phyloP scores from a whole-genome alignment of 306 rosid species.

The Cyamopsis tetragonoloba region DNA sequence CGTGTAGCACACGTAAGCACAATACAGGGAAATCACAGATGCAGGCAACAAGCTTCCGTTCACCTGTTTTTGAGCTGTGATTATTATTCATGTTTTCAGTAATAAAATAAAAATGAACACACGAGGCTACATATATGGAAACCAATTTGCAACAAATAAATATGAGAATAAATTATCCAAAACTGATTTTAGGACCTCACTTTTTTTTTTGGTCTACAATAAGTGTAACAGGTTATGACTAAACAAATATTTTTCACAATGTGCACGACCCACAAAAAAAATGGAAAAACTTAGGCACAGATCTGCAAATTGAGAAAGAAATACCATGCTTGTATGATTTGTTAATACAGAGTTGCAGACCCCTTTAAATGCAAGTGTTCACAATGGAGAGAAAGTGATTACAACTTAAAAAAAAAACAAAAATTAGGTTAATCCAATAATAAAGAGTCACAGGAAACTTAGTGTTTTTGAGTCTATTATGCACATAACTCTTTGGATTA shows the following conservation, averaged over 20 bases:
- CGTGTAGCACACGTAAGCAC: conserved; percentile 89
- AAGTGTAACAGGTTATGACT: conserved; percentile 3
- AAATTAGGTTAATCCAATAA: background rate
- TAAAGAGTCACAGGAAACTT: background rate
- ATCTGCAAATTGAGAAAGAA: conserved; percentile 21
- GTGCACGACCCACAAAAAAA: background rate
- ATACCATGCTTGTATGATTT: background rate
- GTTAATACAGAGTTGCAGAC: background rate
- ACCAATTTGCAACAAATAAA: conserved; percentile 14
- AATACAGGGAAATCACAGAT: conserved; percentile 80
- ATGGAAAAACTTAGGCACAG: background rate
- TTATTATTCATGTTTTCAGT: background rate
- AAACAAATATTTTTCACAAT: conserved; percentile 2
- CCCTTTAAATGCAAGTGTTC: background rate
- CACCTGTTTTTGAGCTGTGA: conserved; percentile 53
- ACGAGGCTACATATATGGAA: conserved; percentile 12
- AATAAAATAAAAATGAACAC: background rate
- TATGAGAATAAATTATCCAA: background rate
- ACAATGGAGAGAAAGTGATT: background rate
- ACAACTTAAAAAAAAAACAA: background rate
- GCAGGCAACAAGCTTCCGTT: conserved; percentile 97
- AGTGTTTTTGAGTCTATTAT: background rate
- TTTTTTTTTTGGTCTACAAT: background rate
- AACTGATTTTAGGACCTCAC: background rate
- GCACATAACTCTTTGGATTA: background rate